Evolutionary conservation across 148 eudicot species (phyloP), one percentile per base, ranked within the genome.

Genomic region (Hydrangea macrophylla): DNA sequence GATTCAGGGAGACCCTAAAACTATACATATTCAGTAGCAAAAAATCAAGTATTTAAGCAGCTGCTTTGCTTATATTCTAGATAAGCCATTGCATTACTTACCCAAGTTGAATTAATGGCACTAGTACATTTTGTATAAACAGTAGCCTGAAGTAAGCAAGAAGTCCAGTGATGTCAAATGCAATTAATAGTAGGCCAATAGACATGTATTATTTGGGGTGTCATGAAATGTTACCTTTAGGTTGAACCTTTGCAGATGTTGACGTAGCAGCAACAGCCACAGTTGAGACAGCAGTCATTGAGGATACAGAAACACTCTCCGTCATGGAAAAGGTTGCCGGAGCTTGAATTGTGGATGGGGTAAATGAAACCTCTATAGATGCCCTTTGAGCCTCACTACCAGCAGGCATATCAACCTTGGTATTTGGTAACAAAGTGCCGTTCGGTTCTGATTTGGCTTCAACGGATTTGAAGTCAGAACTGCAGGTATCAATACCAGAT

Each of bases 221-320:
- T 35, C 11, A 9, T 35, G 51, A 55, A 67, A 25, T 18, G 18
- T 67, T 76, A 88, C 97, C 97, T 80, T 88, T 90, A 57, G 88
- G 42, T 70, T 78, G 96, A 73, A 62, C 76, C 75, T 86, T 94
- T 51, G 85, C 26, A 59, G 61, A 79, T 45, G 75, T 62, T 48
- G 77, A 73, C 57, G 86, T 58, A 55, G 71, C 26, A 62, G 80
- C 42, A 55, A 60, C 74, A 30, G 81, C 25, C 53, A 56, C 70
- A 40, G 87, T 28, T 55, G 86, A 56, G 26, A 65, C 69, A 60
- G 70, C 64, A 64, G 87, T 54, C 33, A 70, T 74, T 73, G 88
- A 83, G 25, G 85, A 57, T 39, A 50, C 78, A 33, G 84, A 71
- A 58, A 65, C 79, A 70, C 50, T 73, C 42, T 79, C 78, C 35